Percentiles rank a stretch among this genome's conserved stretches.
These are phyloP conservation scores for Acer saccharum DNA, from an alignment of 345 rosid genomes.

Conservation along the genomic window DNA sequence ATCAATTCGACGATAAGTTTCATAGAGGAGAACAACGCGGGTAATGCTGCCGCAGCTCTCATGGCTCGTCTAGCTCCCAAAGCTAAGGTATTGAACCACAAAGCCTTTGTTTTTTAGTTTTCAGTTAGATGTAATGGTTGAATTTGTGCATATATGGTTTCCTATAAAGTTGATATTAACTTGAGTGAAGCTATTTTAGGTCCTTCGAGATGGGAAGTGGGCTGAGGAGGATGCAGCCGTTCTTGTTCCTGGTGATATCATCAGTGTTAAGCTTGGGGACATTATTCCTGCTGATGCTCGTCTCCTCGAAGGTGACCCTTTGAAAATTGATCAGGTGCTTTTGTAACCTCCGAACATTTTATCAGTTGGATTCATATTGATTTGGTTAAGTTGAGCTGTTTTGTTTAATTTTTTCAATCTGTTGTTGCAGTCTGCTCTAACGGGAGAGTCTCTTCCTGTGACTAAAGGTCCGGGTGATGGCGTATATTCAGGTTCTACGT, in stretches of 20 bases:
- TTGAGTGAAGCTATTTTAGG: conserved; percentile 30
- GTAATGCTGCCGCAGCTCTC: conserved; percentile 67
- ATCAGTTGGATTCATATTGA: neutral
- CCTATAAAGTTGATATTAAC: neutral
- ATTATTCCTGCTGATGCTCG: conserved; percentile 76
- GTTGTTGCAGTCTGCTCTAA: conserved; percentile 60
- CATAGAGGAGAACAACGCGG: conserved; percentile 71
- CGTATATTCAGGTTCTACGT: conserved; percentile 88
- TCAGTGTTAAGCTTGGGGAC: conserved; percentile 70
- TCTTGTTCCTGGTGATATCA: conserved; percentile 75
- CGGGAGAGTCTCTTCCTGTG: conserved; percentile 93
- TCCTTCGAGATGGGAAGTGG: conserved; percentile 66
- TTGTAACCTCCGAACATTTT: neutral
- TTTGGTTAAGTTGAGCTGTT: neutral
- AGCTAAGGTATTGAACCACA: conserved; percentile 42
- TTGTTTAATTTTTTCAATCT: neutral
- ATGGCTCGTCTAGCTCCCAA: conserved; percentile 71
- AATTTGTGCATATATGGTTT: neutral
- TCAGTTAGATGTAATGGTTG: neutral
- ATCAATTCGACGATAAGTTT: conserved; percentile 73
- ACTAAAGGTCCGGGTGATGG: conserved; percentile 81
- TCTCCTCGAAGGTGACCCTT: conserved; percentile 71
- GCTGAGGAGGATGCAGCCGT: conserved; percentile 58
- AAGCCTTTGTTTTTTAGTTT: neutral
- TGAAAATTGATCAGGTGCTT: conserved; percentile 67